These are phyloP conservation scores for Fusarium compactum DNA, from an alignment of 2,329 filamentous ascomycete species.

Conservation along the genomic window DNA sequence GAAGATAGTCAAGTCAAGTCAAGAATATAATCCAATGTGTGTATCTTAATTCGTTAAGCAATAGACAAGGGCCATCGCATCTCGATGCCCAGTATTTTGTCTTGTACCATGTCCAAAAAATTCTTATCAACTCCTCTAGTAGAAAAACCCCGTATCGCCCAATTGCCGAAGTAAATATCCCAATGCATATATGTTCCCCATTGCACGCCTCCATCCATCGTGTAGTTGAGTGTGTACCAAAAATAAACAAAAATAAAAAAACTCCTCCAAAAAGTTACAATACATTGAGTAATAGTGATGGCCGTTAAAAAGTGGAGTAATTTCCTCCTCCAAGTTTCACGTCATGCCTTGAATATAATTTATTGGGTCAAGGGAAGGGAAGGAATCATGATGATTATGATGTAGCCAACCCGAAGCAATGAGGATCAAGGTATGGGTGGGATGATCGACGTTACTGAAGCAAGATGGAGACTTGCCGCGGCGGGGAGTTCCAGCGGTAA, in stretches of 20 bases:
- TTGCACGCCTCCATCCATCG: conserved; percentile 21
- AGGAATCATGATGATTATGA: not conserved
- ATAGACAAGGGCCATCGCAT: conserved; percentile 8
- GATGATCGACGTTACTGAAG: conserved; percentile 30
- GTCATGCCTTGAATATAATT: conserved; percentile 10
- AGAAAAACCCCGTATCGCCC: conserved; percentile 27
- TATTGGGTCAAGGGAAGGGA: not conserved
- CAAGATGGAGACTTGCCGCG: conserved; percentile 27
- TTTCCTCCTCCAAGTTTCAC: conserved; percentile 28
- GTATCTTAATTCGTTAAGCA: conserved; percentile 29
- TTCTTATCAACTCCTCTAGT: conserved; percentile 21
- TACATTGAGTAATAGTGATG: conserved; percentile 18
- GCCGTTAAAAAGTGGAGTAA: conserved; percentile 26
- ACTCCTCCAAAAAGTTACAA: conserved; percentile 24
- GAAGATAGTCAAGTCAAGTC: not conserved
- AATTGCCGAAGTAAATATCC: conserved; percentile 11
- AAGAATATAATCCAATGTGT: conserved; percentile 10
- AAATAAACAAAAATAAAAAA: not conserved
- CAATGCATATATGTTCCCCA: conserved; percentile 24
- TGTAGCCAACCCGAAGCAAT: not conserved
- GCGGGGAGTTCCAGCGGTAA: conserved; percentile 23
- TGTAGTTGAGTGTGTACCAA: conserved; percentile 9
- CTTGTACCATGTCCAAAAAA: not conserved
- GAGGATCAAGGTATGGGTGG: not conserved
- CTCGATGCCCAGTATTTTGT: conserved; percentile 7